phyloP scores from a whole-genome alignment of 2,329 filamentous ascomycete genomes.

The Furcasterigmium sp. region DNA sequence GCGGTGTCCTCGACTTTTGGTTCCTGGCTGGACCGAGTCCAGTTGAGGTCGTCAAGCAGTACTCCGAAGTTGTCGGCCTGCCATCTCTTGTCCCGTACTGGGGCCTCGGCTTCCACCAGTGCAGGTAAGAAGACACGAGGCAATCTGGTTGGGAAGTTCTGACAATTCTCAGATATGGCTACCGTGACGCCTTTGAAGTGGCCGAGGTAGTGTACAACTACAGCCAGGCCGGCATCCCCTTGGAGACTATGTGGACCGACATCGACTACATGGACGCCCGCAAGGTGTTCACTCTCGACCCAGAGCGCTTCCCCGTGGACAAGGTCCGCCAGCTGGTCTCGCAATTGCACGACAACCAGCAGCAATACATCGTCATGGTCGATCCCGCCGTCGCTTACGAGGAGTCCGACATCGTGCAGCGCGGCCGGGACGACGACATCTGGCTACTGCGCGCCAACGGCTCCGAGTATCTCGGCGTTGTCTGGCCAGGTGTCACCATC shows the following conservation, averaged over 20 bases:
- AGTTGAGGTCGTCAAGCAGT: slow-evolving; percentile 53
- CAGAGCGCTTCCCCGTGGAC: slow-evolving; percentile 54
- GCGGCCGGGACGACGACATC: slow-evolving; percentile 36
- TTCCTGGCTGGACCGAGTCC: slow-evolving; percentile 57
- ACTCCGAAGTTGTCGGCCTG: slow-evolving; percentile 49
- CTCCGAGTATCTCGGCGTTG: slow-evolving; percentile 55
- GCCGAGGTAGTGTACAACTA: slow-evolving; percentile 66
- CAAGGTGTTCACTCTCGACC: slow-evolving; percentile 58
- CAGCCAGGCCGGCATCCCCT: slow-evolving; percentile 56
- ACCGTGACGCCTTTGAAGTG: slow-evolving; percentile 58
- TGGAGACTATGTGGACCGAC: slow-evolving; percentile 64
- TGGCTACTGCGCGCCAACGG: slow-evolving; percentile 51
- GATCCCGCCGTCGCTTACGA: slow-evolving; percentile 57
- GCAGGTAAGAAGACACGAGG: slow-evolving; percentile 36
- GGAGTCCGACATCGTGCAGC: slow-evolving; percentile 36
- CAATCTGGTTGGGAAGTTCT: not conserved
- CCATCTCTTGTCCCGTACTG: slow-evolving; percentile 62
- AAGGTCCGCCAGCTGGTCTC: slow-evolving; percentile 61
- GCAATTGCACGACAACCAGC: slow-evolving; percentile 60
- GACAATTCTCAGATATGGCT: slow-evolving; percentile 50
- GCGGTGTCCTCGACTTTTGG: slow-evolving; percentile 71
- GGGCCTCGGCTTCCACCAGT: slow-evolving; percentile 58
- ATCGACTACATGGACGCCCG: slow-evolving; percentile 32
- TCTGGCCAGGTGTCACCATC: slow-evolving; percentile 70
- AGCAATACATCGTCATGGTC: slow-evolving; percentile 74